Conservation (phyloP, 257 asterid species). For the Solanum lignicaule region DNA sequence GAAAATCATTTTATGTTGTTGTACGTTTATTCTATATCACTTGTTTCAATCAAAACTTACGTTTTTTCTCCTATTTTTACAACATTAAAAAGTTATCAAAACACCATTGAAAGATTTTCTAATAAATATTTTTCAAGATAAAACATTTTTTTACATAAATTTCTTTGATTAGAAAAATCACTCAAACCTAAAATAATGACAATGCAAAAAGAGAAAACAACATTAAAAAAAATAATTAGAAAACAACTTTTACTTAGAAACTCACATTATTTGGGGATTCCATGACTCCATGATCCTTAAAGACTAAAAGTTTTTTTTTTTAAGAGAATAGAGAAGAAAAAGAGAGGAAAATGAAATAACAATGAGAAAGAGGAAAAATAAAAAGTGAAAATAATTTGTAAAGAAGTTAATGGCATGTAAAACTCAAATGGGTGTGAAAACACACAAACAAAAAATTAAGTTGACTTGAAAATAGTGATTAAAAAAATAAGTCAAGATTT, state of each 20-base stretch:
- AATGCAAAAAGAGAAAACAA: neutral
- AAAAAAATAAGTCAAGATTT: neutral
- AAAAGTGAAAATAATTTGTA: neutral
- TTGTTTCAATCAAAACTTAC: neutral
- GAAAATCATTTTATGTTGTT: neutral
- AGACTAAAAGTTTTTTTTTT: neutral
- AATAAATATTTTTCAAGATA: neutral
- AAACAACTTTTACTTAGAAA: neutral
- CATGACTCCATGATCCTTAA: neutral
- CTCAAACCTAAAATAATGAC: neutral
- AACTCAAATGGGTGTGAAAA: neutral
- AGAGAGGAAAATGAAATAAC: neutral
- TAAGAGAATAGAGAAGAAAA: neutral
- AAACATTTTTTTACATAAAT: neutral
- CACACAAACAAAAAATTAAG: neutral
- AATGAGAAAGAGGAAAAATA: neutral
- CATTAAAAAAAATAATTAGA: neutral
- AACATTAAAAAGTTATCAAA: neutral
- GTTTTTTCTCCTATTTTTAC: neutral
- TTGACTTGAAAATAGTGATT: neutral
- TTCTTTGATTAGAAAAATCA: neutral
- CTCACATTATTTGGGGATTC: conserved; percentile 5
- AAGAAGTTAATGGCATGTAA: neutral
- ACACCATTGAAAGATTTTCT: neutral
- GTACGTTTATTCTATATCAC: neutral